A percentile compares a stretch with the other conserved stretches of the same genome.
phyloP scores from a whole-genome alignment of 1,284 basidiomycete species.

The Tilletia caries region DNA sequence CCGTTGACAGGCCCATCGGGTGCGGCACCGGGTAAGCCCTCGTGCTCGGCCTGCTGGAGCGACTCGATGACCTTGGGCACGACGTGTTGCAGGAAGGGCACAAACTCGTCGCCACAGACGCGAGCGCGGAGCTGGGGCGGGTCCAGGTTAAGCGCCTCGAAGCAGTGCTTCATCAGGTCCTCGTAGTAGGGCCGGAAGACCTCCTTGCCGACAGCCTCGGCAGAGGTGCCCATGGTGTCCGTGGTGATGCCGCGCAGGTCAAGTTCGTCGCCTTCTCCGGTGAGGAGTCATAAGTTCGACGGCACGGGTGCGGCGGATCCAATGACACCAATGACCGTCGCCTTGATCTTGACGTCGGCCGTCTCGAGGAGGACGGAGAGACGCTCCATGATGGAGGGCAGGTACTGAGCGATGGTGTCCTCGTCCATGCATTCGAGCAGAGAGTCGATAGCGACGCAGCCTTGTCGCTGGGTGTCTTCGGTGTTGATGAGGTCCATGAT shows the following conservation, averaged over 20 bases:
- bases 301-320: constrained; percentile 94
- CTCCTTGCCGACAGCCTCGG: constrained; percentile 91
- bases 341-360: constrained; percentile 81
- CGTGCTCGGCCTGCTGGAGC: constrained; percentile 64
- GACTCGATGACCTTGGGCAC: no score
- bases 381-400: no score
- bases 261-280: no score
- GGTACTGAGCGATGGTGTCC: no score
- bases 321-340: constrained; percentile 95
- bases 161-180: constrained; percentile 91
- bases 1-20: constrained; percentile 50
- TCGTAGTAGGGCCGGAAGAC: constrained; percentile 92
- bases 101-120: constrained; percentile 93
- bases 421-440: no score
- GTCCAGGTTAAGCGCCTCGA: constrained; percentile 83
- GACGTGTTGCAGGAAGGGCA: no score
- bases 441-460: no score
- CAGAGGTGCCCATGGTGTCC: no score
- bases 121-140: constrained; percentile 78
- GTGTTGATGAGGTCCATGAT: constrained; percentile 95
- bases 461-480: constrained; percentile 75
- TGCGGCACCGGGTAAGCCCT: constrained; percentile 52
- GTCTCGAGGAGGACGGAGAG: no score
- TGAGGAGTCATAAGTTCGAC: constrained; percentile 81
- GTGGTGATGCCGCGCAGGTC: no score